Conservation (phyloP, 495 filamentous ascomycete species). For the Penicillium odoratum region DNA sequence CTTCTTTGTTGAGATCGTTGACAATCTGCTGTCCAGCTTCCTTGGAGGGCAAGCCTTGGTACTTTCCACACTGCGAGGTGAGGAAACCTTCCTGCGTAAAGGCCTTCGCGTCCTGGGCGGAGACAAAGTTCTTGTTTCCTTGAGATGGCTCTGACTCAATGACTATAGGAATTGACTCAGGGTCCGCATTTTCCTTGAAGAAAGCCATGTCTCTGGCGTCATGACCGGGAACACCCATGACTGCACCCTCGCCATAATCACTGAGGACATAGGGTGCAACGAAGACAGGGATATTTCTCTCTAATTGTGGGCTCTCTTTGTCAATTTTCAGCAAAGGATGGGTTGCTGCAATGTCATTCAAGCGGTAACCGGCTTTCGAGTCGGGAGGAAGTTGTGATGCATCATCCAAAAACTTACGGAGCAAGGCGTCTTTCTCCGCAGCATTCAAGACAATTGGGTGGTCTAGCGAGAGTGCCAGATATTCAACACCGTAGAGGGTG, state of each 20-base stretch:
- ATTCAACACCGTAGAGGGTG: conserved; percentile 82
- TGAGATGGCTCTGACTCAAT: conserved; percentile 35
- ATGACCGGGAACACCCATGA: conserved; percentile 91
- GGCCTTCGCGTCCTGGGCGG: conserved; percentile 36
- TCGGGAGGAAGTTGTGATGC: conserved; percentile 62
- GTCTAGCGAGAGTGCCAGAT: conserved; percentile 72
- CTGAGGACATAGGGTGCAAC: conserved; percentile 83
- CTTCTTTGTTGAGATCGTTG: conserved; percentile 49
- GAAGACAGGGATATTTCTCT: conserved; percentile 67
- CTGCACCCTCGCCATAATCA: conserved; percentile 83
- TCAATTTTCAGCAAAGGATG: conserved; percentile 65
- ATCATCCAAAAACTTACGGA: conserved; percentile 66
- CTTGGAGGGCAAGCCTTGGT: conserved; percentile 56
- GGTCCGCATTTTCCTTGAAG: conserved; percentile 67
- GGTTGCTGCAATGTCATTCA: conserved; percentile 58
- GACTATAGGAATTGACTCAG: conserved; percentile 50
- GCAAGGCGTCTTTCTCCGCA: conserved; percentile 55
- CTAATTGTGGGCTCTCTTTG: conserved; percentile 47
- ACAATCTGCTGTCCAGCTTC: conserved; percentile 64
- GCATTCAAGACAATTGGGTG: conserved; percentile 68
- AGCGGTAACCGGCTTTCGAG: conserved; percentile 71
- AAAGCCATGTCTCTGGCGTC: conserved; percentile 76
- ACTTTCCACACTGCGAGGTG: conserved; percentile 43
- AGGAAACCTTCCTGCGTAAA: conserved; percentile 50
- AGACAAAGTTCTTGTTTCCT: conserved; percentile 31